Percentiles rank a stretch among this genome's conserved stretches.
Conservation (phyloP, 306 rosid genomes). For the Vigna radiata region DNA sequence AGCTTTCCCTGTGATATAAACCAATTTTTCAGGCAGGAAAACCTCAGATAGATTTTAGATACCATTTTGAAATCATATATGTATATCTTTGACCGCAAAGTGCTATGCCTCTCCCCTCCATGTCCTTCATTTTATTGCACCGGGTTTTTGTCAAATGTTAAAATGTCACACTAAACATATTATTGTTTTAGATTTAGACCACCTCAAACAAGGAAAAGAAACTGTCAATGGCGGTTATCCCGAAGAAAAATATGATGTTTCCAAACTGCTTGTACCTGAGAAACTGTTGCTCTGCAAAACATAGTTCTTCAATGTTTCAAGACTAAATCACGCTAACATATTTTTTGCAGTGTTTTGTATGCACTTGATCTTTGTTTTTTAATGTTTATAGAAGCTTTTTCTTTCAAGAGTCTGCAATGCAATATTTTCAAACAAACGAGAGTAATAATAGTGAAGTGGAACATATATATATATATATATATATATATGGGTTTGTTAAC, state of each 20-base stretch:
- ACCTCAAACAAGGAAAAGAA: neutral
- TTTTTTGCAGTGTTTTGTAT: no score
- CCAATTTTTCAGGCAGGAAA: constrained; percentile 69
- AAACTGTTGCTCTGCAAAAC: no score
- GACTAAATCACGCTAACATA: no score
- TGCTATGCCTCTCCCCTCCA: constrained; percentile 7
- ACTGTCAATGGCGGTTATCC: neutral
- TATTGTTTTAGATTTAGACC: neutral
- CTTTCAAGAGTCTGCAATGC: no score
- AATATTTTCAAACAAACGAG: no score
- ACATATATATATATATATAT: no score
- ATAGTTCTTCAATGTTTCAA: no score
- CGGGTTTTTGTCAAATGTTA: neutral
- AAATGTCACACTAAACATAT: constrained; percentile 3
- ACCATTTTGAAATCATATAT: constrained; percentile 60
- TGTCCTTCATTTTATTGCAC: constrained; percentile 12
- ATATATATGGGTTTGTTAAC: no score
- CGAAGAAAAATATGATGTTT: neutral
- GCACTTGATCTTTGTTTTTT: no score
- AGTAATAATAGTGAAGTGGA: no score
- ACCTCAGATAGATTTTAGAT: constrained; percentile 55
- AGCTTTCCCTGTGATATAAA: constrained; percentile 61
- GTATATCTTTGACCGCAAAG: constrained; percentile 48
- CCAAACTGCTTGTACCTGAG: no score
- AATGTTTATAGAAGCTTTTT: no score